phyloP scores from a whole-genome alignment of 768 basidiomycete species.

The Naganishia onofrii region DNA sequence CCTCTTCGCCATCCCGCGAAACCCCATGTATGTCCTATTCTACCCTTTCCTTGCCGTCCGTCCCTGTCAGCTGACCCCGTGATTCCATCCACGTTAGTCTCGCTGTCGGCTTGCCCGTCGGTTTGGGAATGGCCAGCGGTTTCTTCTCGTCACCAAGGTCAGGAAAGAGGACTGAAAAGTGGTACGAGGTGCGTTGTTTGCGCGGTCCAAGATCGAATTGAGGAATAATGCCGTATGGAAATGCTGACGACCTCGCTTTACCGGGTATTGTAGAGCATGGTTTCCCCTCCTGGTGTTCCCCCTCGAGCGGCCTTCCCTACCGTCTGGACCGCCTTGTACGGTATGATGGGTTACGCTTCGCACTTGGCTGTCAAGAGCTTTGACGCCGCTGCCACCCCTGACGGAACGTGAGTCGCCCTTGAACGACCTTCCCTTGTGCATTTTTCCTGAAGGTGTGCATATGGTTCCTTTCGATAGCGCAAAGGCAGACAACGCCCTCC shows the following conservation, averaged over 20 bases:
- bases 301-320: slow-evolving; percentile 62
- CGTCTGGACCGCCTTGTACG: slow-evolving; percentile 61
- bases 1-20: slow-evolving; percentile 60
- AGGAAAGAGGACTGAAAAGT: slow-evolving; percentile 55
- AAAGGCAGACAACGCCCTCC: slow-evolving; percentile 57
- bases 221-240: no score
- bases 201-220: no score
- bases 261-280: slow-evolving; percentile 55
- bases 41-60: slow-evolving; percentile 9
- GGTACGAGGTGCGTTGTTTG: slow-evolving; percentile 62
- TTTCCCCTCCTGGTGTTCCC: slow-evolving; percentile 59
- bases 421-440: background rate
- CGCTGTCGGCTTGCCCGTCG: slow-evolving; percentile 61
- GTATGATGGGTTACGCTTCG: slow-evolving; percentile 67
- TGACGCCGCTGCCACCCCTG: slow-evolving; percentile 55
- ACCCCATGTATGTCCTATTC: slow-evolving; percentile 58
- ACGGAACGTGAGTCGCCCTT: slow-evolving; percentile 53
- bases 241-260: background rate
- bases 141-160: slow-evolving; percentile 56
- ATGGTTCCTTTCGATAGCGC: slow-evolving; percentile 45
- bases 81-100: no score
- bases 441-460: background rate
- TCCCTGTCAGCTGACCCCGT: background rate
- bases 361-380: slow-evolving; percentile 62
- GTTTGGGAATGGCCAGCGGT: slow-evolving; percentile 60